Conservation (phyloP, 129 eudicot species). For the Silybum marianum region DNA sequence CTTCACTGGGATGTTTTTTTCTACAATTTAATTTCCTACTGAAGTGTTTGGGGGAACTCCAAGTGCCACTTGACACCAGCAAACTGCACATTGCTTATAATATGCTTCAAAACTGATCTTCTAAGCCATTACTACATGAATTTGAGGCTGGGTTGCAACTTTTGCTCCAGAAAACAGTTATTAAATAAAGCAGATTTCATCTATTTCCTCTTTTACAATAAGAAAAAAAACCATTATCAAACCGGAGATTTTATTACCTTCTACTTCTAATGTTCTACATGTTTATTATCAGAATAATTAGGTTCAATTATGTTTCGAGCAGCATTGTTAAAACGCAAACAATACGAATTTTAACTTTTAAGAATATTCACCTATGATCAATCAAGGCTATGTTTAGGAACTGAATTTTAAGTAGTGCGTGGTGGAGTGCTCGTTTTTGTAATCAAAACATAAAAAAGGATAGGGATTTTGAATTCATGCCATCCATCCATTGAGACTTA, state of each 20-base stretch:
- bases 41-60: no score
- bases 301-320: neutral
- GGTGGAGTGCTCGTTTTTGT: neutral
- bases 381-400: slow-evolving; percentile 4
- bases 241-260: neutral
- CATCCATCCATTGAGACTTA: neutral
- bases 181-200: no score
- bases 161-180: no score
- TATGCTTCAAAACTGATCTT: no score
- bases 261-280: neutral
- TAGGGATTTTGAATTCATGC: neutral
- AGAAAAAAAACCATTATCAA: no score
- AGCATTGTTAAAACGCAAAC: neutral
- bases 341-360: no score
- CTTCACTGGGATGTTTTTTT: no score
- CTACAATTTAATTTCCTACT: no score
- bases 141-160: no score
- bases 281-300: neutral
- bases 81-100: no score
- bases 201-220: no score
- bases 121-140: neutral
- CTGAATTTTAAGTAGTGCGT: neutral
- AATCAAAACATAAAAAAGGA: neutral
- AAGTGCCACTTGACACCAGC: no score
- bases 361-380: neutral